Evolutionary conservation across 2,329 filamentous ascomycete genomes (phyloP), one percentile per base, ranked within the genome.

Genomic region (Claviceps paspali): DNA sequence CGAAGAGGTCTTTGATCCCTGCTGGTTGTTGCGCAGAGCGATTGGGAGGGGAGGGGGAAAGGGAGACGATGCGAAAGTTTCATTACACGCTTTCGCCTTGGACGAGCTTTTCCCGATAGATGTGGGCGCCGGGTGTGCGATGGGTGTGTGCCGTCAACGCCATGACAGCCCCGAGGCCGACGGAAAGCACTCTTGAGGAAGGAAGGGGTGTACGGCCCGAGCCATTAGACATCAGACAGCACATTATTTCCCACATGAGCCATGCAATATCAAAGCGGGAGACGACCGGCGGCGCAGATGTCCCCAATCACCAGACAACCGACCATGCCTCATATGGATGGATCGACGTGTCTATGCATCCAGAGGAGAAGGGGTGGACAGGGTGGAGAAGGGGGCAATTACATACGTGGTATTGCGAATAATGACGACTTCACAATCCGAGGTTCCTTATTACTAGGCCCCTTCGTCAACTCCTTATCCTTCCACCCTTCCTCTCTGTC

Each of bases 341-440:
- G 11, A 27, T 37, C 32, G 22, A 14, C 22, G 22, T 15, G 28
- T 24, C 27, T 17, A 12, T 24, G 26, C 34, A 24, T 30, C 4
- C 8, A 18, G 27, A 22, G 18, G 21, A 29, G 21, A 17, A 15
- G n/a, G 24, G 23, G 33, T 39, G 38, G 33, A 23, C 33, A 23
- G 24, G 23, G 33, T 39, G 38, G 33, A 23, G 38, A 23, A 29
- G 6, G 17, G 35, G n/a, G 22, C 21, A 26, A 15, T n/a, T n/a
- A n/a, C n/a, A n/a, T 5, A 14, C 24, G 32, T 26, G 14, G 32
- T 23, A 31, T 26, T 27, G 21, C 29, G 21, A 36, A 29, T 29
- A 30, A 29, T 29, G 34, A 36, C 28, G 34, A 29, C 14, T 24
- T 14, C 22, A 23, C 11, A 14, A 26, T 14, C 6, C 11, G 22